phyloP scores from a whole-genome alignment of 2,329 filamentous ascomycete genomes.

The Myriangium duriaei region DNA sequence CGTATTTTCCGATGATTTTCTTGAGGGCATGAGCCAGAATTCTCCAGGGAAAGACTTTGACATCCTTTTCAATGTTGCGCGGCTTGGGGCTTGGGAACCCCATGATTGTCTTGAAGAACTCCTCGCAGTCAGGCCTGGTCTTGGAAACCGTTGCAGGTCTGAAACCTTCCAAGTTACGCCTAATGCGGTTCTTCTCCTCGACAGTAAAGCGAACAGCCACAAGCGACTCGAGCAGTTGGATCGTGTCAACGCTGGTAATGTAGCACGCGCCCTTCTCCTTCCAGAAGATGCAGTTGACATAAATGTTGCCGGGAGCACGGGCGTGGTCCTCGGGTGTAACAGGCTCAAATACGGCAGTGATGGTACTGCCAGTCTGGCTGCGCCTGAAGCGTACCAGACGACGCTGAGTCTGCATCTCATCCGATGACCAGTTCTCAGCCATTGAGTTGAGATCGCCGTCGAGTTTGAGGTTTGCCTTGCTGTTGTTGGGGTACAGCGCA shows the following conservation, averaged over 20 bases:
- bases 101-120: conserved; percentile 99
- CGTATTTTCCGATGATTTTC: conserved; percentile 98
- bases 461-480: conserved; percentile 73
- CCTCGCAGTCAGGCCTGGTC: conserved; percentile 79
- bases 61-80: conserved; percentile 95
- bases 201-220: conserved; percentile 81
- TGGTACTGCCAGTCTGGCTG: conserved; percentile 66
- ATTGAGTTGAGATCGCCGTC: conserved; percentile 74
- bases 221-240: conserved; percentile 83
- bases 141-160: conserved; percentile 89
- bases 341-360: conserved; percentile 67
- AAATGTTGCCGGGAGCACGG: conserved; percentile 70
- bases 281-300: conserved; percentile 97
- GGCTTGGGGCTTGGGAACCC: conserved; percentile 90
- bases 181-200: conserved; percentile 96
- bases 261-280: conserved; percentile 80
- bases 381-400: conserved; percentile 83
- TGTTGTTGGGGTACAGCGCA: conserved; percentile 56
- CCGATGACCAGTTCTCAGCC: conserved; percentile 68
- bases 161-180: conserved; percentile 90
- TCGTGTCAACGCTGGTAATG: conserved; percentile 94
- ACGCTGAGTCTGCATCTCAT: conserved; percentile 67
- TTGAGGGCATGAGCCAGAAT: conserved; percentile 75
- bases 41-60: conserved; percentile 97
- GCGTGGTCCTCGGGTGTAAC: conserved; percentile 57